A percentile compares a stretch with the other conserved stretches of the same genome.
These are phyloP conservation scores for Clonostachys byssicola DNA, from an alignment of 2,329 filamentous ascomycete species.

Conservation along the genomic window DNA sequence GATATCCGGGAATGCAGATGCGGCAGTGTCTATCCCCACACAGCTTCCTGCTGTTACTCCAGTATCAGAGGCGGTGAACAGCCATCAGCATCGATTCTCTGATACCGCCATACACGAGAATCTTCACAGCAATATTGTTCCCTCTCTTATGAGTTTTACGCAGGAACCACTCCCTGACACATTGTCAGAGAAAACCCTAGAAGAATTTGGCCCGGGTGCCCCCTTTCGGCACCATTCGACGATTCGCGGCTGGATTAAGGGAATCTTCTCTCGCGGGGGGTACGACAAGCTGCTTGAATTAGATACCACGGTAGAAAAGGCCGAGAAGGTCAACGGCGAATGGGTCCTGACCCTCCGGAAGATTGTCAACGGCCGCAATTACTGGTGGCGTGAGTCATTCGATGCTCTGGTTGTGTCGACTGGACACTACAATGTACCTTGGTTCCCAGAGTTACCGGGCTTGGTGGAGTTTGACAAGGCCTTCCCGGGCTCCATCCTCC, in stretches of 20 bases:
- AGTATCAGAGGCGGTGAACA: too few relatives aligned
- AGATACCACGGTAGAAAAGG: constrained; percentile 57
- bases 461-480: constrained; percentile 38
- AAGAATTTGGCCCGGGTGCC: constrained; percentile 47
- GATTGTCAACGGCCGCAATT: constrained; percentile 32
- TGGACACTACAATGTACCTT: constrained; percentile 57
- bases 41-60: constrained; percentile 39
- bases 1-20: constrained; percentile 42
- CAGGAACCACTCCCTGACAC: constrained; percentile 45
- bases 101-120: constrained; percentile 60
- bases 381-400: constrained; percentile 60
- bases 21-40: constrained; percentile 38
- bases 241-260: constrained; percentile 49
- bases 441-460: constrained; percentile 43
- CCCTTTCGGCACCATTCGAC: constrained; percentile 59
- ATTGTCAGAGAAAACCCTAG: constrained; percentile 17
- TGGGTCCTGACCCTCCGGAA: constrained; percentile 47
- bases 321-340: constrained; percentile 40
- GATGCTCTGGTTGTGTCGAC: constrained; percentile 57
- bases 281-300: constrained; percentile 49
- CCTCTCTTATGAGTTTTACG: constrained; percentile 54
- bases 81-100: constrained; percentile 27
- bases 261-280: constrained; percentile 43
- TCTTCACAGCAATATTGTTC: constrained; percentile 62
- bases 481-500: constrained; percentile 43